Base-by-base conservation (phyloP, 2,329 filamentous ascomycete genomes). In the Phyllosticta citrichinensis region DNA sequence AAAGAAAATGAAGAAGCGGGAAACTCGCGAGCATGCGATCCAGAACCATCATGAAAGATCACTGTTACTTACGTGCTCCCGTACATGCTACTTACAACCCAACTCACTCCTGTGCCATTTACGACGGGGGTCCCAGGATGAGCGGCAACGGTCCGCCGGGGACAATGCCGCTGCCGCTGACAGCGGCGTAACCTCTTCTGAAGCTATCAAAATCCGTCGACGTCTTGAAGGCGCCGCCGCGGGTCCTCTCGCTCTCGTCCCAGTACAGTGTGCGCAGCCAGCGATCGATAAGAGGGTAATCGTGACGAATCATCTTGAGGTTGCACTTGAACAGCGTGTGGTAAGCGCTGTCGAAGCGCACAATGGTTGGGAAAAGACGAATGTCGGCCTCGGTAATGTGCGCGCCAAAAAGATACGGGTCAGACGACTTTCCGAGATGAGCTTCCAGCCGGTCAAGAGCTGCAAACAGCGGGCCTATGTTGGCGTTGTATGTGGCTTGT, bases 261-360 rank as follows among this genome's bases (percentile, higher is more conserved):
- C 76, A 80, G 62, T 80, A 80, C 25, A 80, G 64, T 24, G 70
- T 71, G 61, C 76, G 68, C 63, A 79, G 68, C 79, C 79, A 80
- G 30, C 71, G 70, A 63, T 79, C 73, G 27, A 81, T 69, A 1
- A 69, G 67, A 47, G 77, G 78, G 64, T 84, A 87, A 66, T 86
- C 83, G 65, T 85, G 77, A 2, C 84, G 75, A 62, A 88, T 83
- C 67, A 81, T 84, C 66, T 80, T 83, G 19, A 86, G 67, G 63
- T 87, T 87, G 66, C 84, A 87, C 75, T 88, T 88, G 80, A 93
- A 93, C 75, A 92, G 88, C 76, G 94, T 90, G 58, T 95, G 88
- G 27, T 61, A 61, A 0, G 59, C 59, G 2, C 70, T 95, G 64
- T 91, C 88, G 66, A 69, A 69, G 35, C 68, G 59, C 3, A 63